Evolutionary conservation across 1,139 yeast species (phyloP).

Genomic region (Blastobotrys aristatus): DNA sequence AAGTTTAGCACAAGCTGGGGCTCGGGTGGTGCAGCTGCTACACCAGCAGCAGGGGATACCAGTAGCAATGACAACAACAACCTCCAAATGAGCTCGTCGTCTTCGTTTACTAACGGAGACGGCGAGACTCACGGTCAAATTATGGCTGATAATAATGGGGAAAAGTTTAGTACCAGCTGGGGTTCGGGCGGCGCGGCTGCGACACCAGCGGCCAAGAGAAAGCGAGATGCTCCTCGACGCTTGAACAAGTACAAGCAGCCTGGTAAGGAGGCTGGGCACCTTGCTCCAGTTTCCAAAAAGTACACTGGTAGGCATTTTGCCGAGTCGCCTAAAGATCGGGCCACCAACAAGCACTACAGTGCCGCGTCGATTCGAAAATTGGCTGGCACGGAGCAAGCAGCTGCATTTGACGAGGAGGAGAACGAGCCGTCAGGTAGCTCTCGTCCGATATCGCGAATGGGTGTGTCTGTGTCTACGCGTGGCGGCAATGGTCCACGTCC

Average conservation of each 20-base stretch:
- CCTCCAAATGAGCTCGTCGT: no score
- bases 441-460: no score
- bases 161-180: background rate
- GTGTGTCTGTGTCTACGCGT: no score
- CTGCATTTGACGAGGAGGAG: no score
- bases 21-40: background rate
- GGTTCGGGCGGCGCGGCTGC: background rate
- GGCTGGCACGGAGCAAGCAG: no score
- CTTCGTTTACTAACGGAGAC: background rate
- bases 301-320: background rate
- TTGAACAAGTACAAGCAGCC: background rate
- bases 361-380: background rate
- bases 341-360: background rate
- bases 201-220: background rate
- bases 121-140: background rate
- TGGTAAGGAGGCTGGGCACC: background rate
- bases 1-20: background rate
- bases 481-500: no score
- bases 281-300: background rate
- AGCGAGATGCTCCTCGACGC: background rate
- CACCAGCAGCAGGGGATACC: no score
- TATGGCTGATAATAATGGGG: background rate
- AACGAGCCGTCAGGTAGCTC: no score
- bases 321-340: background rate
- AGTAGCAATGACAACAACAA: no score